A percentile compares a stretch with the other conserved stretches of the same genome.
Evolutionary conservation across 257 asterid genomes (phyloP).

Genomic region (Solanum clarkiae): DNA sequence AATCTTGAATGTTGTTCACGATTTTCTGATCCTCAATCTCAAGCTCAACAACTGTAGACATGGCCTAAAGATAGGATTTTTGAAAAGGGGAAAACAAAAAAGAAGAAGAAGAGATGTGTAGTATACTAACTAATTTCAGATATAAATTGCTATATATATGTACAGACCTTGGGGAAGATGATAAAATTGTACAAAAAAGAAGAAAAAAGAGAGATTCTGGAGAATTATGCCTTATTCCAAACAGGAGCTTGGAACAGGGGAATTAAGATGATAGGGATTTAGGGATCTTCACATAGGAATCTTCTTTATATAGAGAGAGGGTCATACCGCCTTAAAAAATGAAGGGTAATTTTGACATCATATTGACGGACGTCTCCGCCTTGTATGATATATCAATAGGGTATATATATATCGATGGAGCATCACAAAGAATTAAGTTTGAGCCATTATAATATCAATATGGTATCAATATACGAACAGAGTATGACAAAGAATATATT

Average conservation of each 20-base stretch:
- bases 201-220: background rate
- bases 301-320: background rate
- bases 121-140: background rate
- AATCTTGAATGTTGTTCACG: conserved; percentile 19
- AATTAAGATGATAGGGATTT: background rate
- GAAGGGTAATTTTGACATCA: too few species aligned
- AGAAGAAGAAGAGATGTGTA: too few species aligned
- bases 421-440: too few species aligned
- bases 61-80: background rate
- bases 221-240: background rate
- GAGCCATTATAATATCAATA: too few species aligned
- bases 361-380: too few species aligned
- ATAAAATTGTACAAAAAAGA: background rate
- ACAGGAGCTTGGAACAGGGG: background rate
- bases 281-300: background rate
- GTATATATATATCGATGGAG: too few species aligned
- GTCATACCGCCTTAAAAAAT: too few species aligned
- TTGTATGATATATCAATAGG: too few species aligned
- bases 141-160: background rate
- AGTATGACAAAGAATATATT: too few species aligned
- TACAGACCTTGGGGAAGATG: background rate
- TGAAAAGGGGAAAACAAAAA: background rate
- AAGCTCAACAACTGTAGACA: conserved; percentile 32
- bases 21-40: conserved; percentile 22
- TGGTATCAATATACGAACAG: too few species aligned